A percentile compares a stretch with the other conserved stretches of the same genome.
These are phyloP conservation scores for Metschnikowia aberdeeniae DNA, from an alignment of 805 yeast species.

Conservation along the genomic window DNA sequence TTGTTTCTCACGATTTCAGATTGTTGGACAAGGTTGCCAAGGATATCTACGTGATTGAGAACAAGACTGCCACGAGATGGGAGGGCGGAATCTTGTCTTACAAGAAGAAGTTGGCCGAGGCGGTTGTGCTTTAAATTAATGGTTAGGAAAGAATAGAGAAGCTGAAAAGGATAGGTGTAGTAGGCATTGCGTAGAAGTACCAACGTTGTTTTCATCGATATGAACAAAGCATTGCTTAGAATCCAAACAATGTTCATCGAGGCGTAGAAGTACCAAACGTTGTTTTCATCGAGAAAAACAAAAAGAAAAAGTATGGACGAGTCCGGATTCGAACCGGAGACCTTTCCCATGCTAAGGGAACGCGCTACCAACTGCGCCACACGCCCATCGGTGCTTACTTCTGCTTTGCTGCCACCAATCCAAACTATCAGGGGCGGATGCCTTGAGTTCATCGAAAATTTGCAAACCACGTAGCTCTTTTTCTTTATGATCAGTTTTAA, in stretches of 20 bases:
- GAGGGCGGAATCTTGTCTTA: slow-evolving; percentile 85
- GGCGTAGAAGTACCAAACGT: too few relatives aligned
- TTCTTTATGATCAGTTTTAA: too few relatives aligned
- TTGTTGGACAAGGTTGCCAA: slow-evolving; percentile 94
- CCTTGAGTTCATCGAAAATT: too few relatives aligned
- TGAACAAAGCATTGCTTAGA: too few relatives aligned
- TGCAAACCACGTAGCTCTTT: too few relatives aligned
- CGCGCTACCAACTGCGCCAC: slow-evolving; percentile 86
- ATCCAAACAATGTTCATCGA: too few relatives aligned
- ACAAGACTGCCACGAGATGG: slow-evolving; percentile 96
- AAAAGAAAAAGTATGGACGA: slow-evolving; percentile 50
- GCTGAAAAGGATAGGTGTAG: not conserved
- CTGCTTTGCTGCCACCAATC: too few relatives aligned
- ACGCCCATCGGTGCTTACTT: slow-evolving; percentile 44
- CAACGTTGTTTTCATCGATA: too few relatives aligned
- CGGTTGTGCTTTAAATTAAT: slow-evolving; percentile 57
- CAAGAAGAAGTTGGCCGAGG: slow-evolving; percentile 90
- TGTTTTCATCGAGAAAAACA: not conserved
- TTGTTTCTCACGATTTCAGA: slow-evolving; percentile 98
- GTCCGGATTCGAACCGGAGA: slow-evolving; percentile 77
- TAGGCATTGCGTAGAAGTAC: too few relatives aligned
- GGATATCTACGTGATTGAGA: slow-evolving; percentile 94
- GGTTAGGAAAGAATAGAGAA: not conserved
- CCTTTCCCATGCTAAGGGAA: slow-evolving; percentile 78
- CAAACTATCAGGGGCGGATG: too few relatives aligned